Base-by-base conservation (phyloP, 2,329 filamentous ascomycete genomes). In the Alternaria consortialis region DNA sequence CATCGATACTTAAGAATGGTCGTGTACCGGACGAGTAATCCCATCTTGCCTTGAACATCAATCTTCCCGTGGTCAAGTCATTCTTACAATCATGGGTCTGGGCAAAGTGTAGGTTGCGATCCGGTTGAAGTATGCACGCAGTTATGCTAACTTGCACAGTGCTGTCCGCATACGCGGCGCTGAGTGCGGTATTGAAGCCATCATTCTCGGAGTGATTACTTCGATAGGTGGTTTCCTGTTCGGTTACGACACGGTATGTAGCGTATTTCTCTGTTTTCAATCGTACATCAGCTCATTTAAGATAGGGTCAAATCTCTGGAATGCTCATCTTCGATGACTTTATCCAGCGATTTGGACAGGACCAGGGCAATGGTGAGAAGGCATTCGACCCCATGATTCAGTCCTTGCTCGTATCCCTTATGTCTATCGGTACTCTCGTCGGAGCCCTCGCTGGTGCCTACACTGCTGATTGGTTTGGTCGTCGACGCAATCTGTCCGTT, bases 211-310 rank as follows among this genome's bases (percentile, higher is more conserved):
- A 44, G 76, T 83, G 34, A 80, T 84, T 42, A 86, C 86, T 43
- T 85, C 84, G 44, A 83, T 89, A 40, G 87, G 87, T 62, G 87
- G 86, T 48, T 87, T 87, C 74, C 82, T 89, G 62, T 88, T 88
- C 73, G 87, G 87, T 48, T 88, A 88, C 66, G 87, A 89, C 66
- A 89, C 86, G 9, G 87, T 70, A 69, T 20, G 64, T 17, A 34
- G n/a, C 17, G 25, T 8, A 4, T 13, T 15, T n/a, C 23, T 29
- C 29, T 37, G 12, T 39, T 9, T 48, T 23, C 15, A 27, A 23
- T 7, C 13, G 39, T 20, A 15, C 32, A 40, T 17, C 6, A 27
- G n/a, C 54, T 53, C 11, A 47, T 37, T 27, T 23, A 51, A 8
- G 20, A 36, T 42, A 74, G 63, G 74, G 74, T 43, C 74, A 77